Conservation (phyloP, 1,284 basidiomycete species). For the Coniferiporia weirii region DNA sequence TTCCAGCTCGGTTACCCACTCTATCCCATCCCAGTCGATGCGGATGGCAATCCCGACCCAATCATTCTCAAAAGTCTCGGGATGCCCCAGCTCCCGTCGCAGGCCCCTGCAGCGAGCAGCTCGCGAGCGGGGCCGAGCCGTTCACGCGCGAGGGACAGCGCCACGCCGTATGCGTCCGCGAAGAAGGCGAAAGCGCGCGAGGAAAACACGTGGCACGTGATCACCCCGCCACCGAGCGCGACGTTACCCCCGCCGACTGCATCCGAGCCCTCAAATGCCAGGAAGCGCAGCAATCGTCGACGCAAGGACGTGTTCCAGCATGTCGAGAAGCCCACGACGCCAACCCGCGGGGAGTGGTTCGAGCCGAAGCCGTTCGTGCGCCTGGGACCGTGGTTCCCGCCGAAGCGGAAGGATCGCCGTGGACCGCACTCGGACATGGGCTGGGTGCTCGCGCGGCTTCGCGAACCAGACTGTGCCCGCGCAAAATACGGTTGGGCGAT, state of each 20-base stretch:
- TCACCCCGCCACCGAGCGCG: neutral
- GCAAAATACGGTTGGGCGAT: constrained; percentile 8
- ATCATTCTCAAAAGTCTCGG: neutral
- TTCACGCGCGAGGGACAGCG: neutral
- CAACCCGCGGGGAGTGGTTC: neutral
- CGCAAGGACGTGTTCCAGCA: constrained; percentile 4
- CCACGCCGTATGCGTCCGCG: neutral
- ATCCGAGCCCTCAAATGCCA: neutral
- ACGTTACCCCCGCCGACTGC: neutral
- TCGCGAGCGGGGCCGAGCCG: neutral
- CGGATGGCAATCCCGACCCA: neutral
- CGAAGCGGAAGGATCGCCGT: neutral
- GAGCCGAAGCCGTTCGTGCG: neutral
- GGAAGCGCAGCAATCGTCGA: neutral
- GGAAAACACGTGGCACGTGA: constrained; percentile 5
- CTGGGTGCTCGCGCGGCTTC: constrained; percentile 11
- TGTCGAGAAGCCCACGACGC: neutral
- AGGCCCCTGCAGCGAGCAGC: neutral
- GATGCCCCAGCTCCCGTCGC: neutral
- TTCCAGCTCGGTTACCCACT: neutral
- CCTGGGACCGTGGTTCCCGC: neutral
- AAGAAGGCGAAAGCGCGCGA: neutral
- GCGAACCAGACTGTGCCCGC: constrained; percentile 4
- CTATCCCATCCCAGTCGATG: constrained; percentile 1
- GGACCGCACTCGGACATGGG: constrained; percentile 10